phyloP scores from a whole-genome alignment of 2,329 filamentous ascomycete species.

The Karstenula rhodostoma region DNA sequence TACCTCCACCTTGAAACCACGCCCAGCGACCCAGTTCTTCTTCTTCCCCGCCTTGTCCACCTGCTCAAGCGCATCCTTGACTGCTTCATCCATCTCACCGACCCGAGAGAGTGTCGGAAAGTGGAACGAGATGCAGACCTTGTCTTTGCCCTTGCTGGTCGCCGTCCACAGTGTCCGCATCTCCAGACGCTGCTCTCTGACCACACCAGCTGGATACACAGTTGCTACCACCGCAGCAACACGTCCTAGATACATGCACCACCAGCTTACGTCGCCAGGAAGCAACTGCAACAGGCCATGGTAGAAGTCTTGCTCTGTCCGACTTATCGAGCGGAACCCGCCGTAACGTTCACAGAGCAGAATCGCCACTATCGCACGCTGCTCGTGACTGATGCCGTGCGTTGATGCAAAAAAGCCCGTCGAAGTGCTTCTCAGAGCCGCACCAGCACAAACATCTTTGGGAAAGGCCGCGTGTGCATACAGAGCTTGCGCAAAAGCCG shows the following conservation, averaged over 20 bases:
- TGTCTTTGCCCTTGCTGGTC: conserved; percentile 40
- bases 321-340: conserved; percentile 62
- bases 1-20: conserved; percentile 40
- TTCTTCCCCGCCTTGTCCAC: conserved; percentile 51
- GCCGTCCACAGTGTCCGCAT: conserved; percentile 34
- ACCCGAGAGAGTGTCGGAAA: conserved; percentile 29
- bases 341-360: conserved; percentile 79
- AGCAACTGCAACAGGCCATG: conserved; percentile 62
- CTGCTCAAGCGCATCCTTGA: conserved; percentile 39
- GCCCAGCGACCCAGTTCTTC: conserved; percentile 48
- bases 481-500: conserved; percentile 67
- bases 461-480: conserved; percentile 56
- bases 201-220: conserved; percentile 68
- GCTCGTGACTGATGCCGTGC: conserved; percentile 77
- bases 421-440: conserved; percentile 76
- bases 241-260: conserved; percentile 69
- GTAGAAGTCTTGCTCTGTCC: conserved; percentile 65
- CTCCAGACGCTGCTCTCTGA: conserved; percentile 48
- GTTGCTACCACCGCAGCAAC: conserved; percentile 65
- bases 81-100: conserved; percentile 44
- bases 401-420: conserved; percentile 71
- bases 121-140: conserved; percentile 38
- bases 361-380: conserved; percentile 75
- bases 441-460: conserved; percentile 63
- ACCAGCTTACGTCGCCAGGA: conserved; percentile 66